Percentiles rank a stretch among this genome's conserved stretches.
Conservation (phyloP, 1,284 basidiomycete species). For the Phenoliferia sp. region DNA sequence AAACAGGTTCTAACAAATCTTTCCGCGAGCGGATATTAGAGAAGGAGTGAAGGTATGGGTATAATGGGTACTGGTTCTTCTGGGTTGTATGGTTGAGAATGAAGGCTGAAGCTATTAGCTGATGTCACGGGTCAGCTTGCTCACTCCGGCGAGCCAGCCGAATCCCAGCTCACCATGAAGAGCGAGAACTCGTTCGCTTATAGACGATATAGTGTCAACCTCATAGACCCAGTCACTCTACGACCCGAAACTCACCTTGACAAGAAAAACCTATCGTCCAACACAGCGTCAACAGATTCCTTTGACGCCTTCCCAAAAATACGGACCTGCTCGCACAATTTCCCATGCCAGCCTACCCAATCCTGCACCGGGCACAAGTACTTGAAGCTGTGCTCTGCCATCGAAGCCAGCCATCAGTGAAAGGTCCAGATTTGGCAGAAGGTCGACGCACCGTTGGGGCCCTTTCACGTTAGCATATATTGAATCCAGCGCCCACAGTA, state of each 20-base stretch:
- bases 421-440: too few species aligned
- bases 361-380: conserved; percentile 83
- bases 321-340: conserved; percentile 66
- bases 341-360: conserved; percentile 81
- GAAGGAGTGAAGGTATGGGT: conserved; percentile 84
- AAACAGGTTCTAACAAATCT: conserved; percentile 60
- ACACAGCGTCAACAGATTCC: too few species aligned
- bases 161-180: too few species aligned
- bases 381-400: conserved; percentile 54
- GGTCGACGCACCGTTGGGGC: conserved; percentile 50
- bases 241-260: background rate
- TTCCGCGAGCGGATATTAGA: conserved; percentile 65
- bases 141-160: too few species aligned
- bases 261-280: conserved; percentile 15
- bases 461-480: conserved; percentile 57
- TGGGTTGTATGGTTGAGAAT: conserved; percentile 50
- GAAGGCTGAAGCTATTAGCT: conserved; percentile 25
- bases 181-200: conserved; percentile 93
- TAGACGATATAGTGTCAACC: conserved; percentile 65
- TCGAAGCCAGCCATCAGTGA: too few species aligned
- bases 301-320: too few species aligned
- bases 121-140: conserved; percentile 54
- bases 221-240: background rate
- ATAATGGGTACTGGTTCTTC: conserved; percentile 64
- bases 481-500: conserved; percentile 65